Evolutionary conservation across 2,329 filamentous ascomycete species (phyloP).

Genomic region (Colletotrichum eremochloae): DNA sequence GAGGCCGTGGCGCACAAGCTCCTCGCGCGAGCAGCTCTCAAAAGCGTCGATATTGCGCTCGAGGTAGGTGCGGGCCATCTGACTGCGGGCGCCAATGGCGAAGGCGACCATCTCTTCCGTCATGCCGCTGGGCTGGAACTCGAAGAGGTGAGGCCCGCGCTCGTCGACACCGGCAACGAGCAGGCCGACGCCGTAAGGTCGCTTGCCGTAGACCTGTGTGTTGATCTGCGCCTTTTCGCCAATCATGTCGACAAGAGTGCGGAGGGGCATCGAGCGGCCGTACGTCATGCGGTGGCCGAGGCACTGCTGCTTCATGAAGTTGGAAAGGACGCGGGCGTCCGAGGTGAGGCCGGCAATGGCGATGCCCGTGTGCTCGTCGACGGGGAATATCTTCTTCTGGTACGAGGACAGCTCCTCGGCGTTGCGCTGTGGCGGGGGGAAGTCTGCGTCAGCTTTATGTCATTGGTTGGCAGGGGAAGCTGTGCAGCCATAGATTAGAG

Average conservation of each 20-base stretch:
- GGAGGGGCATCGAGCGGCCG: slow-evolving; percentile 91
- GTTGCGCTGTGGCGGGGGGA: slow-evolving; percentile 77
- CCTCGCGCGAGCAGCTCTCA: slow-evolving; percentile 80
- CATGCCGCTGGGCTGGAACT: slow-evolving; percentile 96
- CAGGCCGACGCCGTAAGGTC: slow-evolving; percentile 94
- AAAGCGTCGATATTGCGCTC: slow-evolving; percentile 93
- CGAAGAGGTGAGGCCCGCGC: slow-evolving; percentile 93
- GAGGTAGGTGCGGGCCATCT: slow-evolving; percentile 98
- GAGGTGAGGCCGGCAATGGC: slow-evolving; percentile 97
- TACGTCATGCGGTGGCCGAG: slow-evolving; percentile 96
- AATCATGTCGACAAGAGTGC: slow-evolving; percentile 90
- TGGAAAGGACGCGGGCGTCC: slow-evolving; percentile 97
- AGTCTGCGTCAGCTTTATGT: slow-evolving; percentile 16
- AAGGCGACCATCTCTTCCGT: slow-evolving; percentile 98
- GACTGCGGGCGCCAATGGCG: slow-evolving; percentile 93
- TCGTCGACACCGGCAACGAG: slow-evolving; percentile 95
- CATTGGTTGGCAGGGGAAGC: background rate
- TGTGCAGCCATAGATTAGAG: background rate
- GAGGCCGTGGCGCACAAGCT: slow-evolving; percentile 91
- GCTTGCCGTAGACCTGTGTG: slow-evolving; percentile 96
- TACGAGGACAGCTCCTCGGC: slow-evolving; percentile 99
- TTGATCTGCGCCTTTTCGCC: slow-evolving; percentile 97
- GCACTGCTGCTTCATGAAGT: slow-evolving; percentile 99
- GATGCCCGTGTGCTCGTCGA: slow-evolving; percentile 95
- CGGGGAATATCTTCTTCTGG: slow-evolving; percentile 98